These are phyloP conservation scores for Paramecium tetraurelia DNA, from an alignment of 73 alveolate genomes.

Conservation along the genomic window DNA sequence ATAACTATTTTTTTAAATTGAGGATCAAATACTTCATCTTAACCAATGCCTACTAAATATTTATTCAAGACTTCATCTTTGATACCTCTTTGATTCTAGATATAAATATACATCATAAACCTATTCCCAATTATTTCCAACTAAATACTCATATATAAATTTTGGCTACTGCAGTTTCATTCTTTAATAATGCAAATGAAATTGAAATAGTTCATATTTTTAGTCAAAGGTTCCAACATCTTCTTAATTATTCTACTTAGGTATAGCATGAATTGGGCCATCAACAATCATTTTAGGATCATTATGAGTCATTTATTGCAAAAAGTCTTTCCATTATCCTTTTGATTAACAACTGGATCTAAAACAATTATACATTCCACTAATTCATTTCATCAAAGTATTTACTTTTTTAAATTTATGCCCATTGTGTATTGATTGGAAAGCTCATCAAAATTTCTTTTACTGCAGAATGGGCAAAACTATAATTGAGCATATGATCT, in stretches of 20 bases:
- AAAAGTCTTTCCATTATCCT: not conserved
- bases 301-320: not conserved
- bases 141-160: not conserved
- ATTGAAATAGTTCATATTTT: not conserved
- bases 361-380: constrained; percentile 82
- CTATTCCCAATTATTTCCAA: not conserved
- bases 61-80: not conserved
- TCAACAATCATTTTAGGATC: not conserved
- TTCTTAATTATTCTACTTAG: not conserved
- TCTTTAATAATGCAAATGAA: not conserved
- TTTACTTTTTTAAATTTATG: constrained; percentile 36
- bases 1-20: not conserved
- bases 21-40: not conserved
- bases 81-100: not conserved
- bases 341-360: constrained; percentile 68
- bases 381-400: not conserved
- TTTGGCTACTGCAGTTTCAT: not conserved
- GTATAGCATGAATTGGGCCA: not conserved
- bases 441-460: constrained; percentile 70
- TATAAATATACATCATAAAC: not conserved
- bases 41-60: constrained; percentile 1
- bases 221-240: not conserved
- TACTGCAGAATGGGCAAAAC: constrained; percentile 81
- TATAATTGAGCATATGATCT: constrained; percentile 22
- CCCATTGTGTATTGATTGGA: constrained; percentile 70